Conservation (phyloP, 2,329 filamentous ascomycete species). For the Exophiala oligosperma region DNA sequence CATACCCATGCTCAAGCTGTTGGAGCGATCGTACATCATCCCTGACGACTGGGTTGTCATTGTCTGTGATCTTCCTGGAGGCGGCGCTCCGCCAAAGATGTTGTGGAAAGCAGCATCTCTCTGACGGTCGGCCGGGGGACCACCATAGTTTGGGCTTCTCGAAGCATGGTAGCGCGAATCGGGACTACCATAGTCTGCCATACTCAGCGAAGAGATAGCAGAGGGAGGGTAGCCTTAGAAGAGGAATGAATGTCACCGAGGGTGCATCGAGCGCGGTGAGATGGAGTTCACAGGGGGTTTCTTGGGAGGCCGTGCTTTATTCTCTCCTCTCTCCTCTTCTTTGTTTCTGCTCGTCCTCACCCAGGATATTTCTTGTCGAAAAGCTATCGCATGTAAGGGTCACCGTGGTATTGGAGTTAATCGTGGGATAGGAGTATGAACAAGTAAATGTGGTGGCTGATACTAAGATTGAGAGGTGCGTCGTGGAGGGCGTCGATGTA, state of each 20-base stretch:
- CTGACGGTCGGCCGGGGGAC: slow-evolving; percentile 59
- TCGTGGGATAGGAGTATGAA: slow-evolving; percentile 1
- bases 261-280: slow-evolving; percentile 15
- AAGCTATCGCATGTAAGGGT: slow-evolving; percentile 3
- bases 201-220: slow-evolving; percentile 38
- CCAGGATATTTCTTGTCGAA: neutral
- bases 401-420: too few relatives aligned
- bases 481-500: slow-evolving; percentile 6
- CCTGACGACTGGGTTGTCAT: slow-evolving; percentile 79
- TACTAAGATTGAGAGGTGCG: slow-evolving; percentile 13
- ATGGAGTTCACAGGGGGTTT: neutral
- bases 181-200: slow-evolving; percentile 66
- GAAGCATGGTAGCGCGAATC: slow-evolving; percentile 57
- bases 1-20: slow-evolving; percentile 66
- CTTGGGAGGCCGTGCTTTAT: neutral
- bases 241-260: slow-evolving; percentile 11
- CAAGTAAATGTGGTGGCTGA: slow-evolving; percentile 5
- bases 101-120: slow-evolving; percentile 94
- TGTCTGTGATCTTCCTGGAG: slow-evolving; percentile 86
- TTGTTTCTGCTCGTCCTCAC: neutral
- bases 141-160: slow-evolving; percentile 54
- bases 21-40: slow-evolving; percentile 67
- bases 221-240: slow-evolving; percentile 10
- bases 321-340: slow-evolving; percentile 8
- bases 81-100: slow-evolving; percentile 87